These are phyloP conservation scores for Filobasidium wieringae DNA, from an alignment of 768 basidiomycete species.

Conservation along the genomic window DNA sequence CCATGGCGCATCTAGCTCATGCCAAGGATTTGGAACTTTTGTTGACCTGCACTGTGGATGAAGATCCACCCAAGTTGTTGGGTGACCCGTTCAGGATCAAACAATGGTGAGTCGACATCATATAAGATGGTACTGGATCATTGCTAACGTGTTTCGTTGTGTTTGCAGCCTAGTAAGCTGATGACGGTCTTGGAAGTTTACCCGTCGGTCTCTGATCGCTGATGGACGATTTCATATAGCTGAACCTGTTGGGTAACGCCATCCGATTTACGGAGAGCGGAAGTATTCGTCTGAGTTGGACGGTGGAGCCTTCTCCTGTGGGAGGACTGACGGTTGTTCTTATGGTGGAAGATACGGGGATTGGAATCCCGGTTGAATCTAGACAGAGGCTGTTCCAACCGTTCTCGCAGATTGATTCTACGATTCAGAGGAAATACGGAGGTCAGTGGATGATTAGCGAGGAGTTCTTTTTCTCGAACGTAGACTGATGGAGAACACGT, in stretches of 20 bases:
- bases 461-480: neutral
- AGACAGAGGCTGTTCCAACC: constrained; percentile 28
- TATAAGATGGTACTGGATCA: constrained; percentile 4
- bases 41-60: constrained; percentile 17
- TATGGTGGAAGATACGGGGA: constrained; percentile 27
- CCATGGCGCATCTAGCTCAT: constrained; percentile 23
- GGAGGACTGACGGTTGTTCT: constrained; percentile 13
- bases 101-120: no score
- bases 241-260: constrained; percentile 28
- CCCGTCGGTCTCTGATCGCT: no score
- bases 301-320: constrained; percentile 1
- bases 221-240: constrained; percentile 12
- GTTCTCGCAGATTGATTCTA: constrained; percentile 31
- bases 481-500: neutral
- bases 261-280: constrained; percentile 29
- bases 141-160: no score
- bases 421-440: constrained; percentile 24
- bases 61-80: constrained; percentile 23
- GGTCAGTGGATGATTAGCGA: no score
- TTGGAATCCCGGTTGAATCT: constrained; percentile 25
- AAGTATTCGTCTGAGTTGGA: constrained; percentile 23
- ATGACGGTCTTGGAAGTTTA: no score
- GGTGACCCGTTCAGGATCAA: constrained; percentile 31
- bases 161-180: no score
- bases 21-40: constrained; percentile 26